Evolutionary conservation across 2,329 filamentous ascomycete genomes (phyloP).

Genomic region (Meredithiella fracta): DNA sequence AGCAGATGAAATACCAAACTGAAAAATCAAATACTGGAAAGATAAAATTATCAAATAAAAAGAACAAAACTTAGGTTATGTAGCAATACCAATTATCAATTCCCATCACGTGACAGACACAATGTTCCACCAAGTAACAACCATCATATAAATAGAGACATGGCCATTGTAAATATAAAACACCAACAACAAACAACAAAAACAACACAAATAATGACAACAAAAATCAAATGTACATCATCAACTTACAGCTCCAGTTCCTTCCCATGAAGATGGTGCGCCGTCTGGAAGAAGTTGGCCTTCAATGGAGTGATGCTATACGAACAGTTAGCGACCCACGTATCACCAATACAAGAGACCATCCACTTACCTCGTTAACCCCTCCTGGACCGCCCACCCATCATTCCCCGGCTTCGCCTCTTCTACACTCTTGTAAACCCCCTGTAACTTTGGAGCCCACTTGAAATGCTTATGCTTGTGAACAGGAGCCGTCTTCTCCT

Average conservation of each 20-base stretch:
- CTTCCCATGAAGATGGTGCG: conserved; percentile 42
- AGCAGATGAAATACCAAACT: too few relatives aligned
- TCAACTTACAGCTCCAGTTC: conserved; percentile 71
- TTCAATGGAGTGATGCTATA: conserved; percentile 71
- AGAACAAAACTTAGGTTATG: conserved; percentile 1
- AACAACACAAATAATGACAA: conserved; percentile 12
- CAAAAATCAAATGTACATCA: conserved; percentile 12
- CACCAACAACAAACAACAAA: neutral
- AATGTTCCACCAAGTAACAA: too few relatives aligned
- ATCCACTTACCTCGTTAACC: conserved; percentile 62
- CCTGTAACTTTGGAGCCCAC: conserved; percentile 76
- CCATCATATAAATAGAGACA: neutral
- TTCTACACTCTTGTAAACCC: conserved; percentile 78
- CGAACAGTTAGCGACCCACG: too few relatives aligned
- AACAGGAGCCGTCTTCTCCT: conserved; percentile 18
- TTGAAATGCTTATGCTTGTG: conserved; percentile 81
- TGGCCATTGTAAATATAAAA: neutral
- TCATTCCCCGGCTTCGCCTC: conserved; percentile 67
- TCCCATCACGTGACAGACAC: too few relatives aligned
- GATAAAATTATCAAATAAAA: neutral
- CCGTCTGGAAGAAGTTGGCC: conserved; percentile 77
- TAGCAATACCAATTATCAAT: neutral
- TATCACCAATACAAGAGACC: too few relatives aligned
- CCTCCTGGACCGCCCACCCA: conserved; percentile 81
- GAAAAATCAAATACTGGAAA: conserved; percentile 7